These are phyloP conservation scores for Aschersonia sp. DNA, from an alignment of 2,329 filamentous ascomycete species.

Conservation along the genomic window DNA sequence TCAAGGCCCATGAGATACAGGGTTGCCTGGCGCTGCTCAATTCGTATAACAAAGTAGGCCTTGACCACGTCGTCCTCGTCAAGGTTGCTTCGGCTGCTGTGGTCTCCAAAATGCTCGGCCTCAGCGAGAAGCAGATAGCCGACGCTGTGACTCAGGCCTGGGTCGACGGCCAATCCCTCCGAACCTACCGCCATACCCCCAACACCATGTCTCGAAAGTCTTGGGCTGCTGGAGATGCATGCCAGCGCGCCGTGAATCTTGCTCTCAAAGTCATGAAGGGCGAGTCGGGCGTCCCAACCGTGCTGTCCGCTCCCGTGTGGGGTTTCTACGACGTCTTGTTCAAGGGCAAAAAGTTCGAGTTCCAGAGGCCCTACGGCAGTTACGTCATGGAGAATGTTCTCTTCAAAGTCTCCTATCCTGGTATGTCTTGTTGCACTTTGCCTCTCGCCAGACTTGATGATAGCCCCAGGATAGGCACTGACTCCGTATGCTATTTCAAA, in stretches of 20 bases:
- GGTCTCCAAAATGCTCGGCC: constrained; percentile 86
- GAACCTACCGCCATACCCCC: constrained; percentile 92
- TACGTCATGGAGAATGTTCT: constrained; percentile 99
- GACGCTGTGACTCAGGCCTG: constrained; percentile 95
- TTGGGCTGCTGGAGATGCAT: constrained; percentile 96
- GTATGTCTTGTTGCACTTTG: constrained; percentile 32
- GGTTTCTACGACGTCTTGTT: constrained; percentile 98
- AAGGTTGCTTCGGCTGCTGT: constrained; percentile 95
- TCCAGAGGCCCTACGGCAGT: constrained; percentile 90
- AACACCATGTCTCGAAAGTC: constrained; percentile 99
- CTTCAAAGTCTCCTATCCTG: constrained; percentile 98
- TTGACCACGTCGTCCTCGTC: constrained; percentile 95
- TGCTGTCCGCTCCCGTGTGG: constrained; percentile 86
- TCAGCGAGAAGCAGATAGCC: constrained; percentile 79
- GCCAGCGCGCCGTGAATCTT: constrained; percentile 86
- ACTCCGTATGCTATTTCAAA: background rate
- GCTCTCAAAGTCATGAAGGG: constrained; percentile 84
- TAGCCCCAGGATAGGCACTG: too few species aligned
- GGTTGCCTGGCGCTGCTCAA: constrained; percentile 93
- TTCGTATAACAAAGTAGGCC: constrained; percentile 95
- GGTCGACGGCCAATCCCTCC: constrained; percentile 90
- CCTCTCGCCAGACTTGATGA: background rate
- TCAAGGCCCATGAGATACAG: constrained; percentile 99
- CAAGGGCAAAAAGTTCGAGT: constrained; percentile 89
- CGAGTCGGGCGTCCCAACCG: constrained; percentile 80